Evolutionary conservation across 345 rosid genomes (phyloP).

Genomic region (Sisymbrium irio): DNA sequence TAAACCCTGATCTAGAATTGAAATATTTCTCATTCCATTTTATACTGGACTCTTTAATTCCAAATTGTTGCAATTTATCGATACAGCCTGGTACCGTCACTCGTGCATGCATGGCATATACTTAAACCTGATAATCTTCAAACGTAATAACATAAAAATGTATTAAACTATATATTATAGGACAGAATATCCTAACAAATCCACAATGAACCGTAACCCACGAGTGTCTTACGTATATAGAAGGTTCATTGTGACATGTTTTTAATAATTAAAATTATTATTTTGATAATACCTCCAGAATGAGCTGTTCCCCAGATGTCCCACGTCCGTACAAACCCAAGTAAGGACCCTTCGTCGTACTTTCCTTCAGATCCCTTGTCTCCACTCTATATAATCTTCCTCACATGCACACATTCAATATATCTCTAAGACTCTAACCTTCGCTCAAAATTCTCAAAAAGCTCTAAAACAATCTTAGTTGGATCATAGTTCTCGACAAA

Average conservation of each 20-base stretch:
- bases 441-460: background rate
- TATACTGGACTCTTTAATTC: background rate
- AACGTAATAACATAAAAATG: background rate
- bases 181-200: constrained; percentile 22
- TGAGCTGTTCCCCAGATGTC: constrained; percentile 41
- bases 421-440: background rate
- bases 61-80: constrained; percentile 9
- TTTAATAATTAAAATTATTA: constrained; percentile 11
- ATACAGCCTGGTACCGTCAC: constrained; percentile 37
- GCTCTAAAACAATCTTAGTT: background rate
- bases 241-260: constrained; percentile 25
- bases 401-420: constrained; percentile 12
- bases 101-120: constrained; percentile 28
- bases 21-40: background rate
- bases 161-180: background rate
- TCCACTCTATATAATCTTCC: background rate
- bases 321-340: constrained; percentile 44
- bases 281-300: constrained; percentile 25
- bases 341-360: constrained; percentile 38
- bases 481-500: background rate
- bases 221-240: constrained; percentile 29
- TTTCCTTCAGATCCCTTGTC: constrained; percentile 35
- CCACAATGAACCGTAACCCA: constrained; percentile 24
- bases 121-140: background rate
- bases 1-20: background rate